Base-by-base conservation (phyloP, 2,329 filamentous ascomycete species). In the Cladosporium sp. region DNA sequence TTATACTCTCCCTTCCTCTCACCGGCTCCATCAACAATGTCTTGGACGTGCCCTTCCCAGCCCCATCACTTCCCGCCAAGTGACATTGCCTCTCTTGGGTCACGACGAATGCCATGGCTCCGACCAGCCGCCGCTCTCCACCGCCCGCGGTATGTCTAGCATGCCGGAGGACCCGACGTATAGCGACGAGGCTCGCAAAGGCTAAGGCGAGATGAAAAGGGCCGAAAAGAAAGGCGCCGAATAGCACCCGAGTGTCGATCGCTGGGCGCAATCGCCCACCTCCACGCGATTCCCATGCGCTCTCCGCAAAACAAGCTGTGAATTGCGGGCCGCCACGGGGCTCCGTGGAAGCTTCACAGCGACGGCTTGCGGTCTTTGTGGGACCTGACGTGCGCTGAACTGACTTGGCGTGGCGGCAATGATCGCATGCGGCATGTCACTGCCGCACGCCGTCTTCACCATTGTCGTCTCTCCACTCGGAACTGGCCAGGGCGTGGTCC, bases 171-270 rank as follows among this genome's bases (percentile, higher is more conserved):
- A 28, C 22, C 22, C 22, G 22, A 28, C 22, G 22, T 28, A 28
- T 28, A 28, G 22, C 22, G 7, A 28, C 22, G 22, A 14, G n/a
- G 35, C 11, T 38, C n/a, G 32, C 43, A 9, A 11, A 43, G 46
- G 38, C 38, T 9, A 31, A 50, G 40, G 28, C 28, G 42, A 33
- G 31, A 11, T 14, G 37, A 37, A 43, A 22, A 50, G 35, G 48
- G 48, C 5, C 48, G 40, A 40, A 50, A 35, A 35, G n/a, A n/a
- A 43, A 37, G 31, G 35, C 14, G 18, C 48, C 48, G 48, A 50
- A 32, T 50, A 50, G 40, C 40, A 13, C 43, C 48, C 48, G 48
- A 50, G 32, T 37, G 40, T 4, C 46, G 37, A 49, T 49, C 46
- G n/a, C 28, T 49, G 46, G 46, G 9, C 22, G 22, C 22, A 5